Percentiles rank a stretch among this genome's conserved stretches.
Evolutionary conservation across 495 filamentous ascomycete species (phyloP).

Genomic region (Venustampulla echinocandica): DNA sequence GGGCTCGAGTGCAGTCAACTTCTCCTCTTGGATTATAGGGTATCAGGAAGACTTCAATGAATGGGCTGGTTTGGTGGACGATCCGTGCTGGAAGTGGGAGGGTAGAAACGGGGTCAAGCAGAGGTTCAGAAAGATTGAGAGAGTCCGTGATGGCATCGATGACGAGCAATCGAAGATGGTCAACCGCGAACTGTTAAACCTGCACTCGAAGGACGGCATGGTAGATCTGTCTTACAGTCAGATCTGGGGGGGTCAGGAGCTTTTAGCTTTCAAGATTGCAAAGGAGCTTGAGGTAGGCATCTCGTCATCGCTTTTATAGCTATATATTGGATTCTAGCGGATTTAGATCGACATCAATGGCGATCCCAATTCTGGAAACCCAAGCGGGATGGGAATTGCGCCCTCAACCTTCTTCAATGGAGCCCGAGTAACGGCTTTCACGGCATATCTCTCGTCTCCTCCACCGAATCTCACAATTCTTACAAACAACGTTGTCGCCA

Average conservation of each 20-base stretch:
- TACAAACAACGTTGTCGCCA: slow-evolving; percentile 38
- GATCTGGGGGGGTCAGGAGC: slow-evolving; percentile 37
- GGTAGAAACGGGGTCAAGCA: slow-evolving; percentile 2
- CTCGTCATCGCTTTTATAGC: too few relatives aligned
- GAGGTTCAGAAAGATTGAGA: slow-evolving; percentile 37
- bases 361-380: slow-evolving; percentile 45
- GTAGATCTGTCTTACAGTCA: slow-evolving; percentile 27
- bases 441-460: slow-evolving; percentile 23
- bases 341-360: too few relatives aligned
- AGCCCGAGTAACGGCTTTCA: slow-evolving; percentile 41
- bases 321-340: too few relatives aligned
- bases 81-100: slow-evolving; percentile 32
- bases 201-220: neutral
- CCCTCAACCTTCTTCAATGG: slow-evolving; percentile 46
- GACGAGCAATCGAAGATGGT: slow-evolving; percentile 36
- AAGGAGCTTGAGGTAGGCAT: slow-evolving; percentile 38
- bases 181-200: slow-evolving; percentile 11
- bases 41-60: slow-evolving; percentile 28
- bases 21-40: slow-evolving; percentile 31
- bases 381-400: slow-evolving; percentile 46
- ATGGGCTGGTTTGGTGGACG: slow-evolving; percentile 28
- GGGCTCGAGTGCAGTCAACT: slow-evolving; percentile 43
- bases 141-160: slow-evolving; percentile 47
- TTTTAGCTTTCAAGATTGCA: slow-evolving; percentile 44
- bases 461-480: slow-evolving; percentile 42